Evolutionary conservation across 805 yeast genomes (phyloP).

Genomic region (Ascoidea asiatica): DNA sequence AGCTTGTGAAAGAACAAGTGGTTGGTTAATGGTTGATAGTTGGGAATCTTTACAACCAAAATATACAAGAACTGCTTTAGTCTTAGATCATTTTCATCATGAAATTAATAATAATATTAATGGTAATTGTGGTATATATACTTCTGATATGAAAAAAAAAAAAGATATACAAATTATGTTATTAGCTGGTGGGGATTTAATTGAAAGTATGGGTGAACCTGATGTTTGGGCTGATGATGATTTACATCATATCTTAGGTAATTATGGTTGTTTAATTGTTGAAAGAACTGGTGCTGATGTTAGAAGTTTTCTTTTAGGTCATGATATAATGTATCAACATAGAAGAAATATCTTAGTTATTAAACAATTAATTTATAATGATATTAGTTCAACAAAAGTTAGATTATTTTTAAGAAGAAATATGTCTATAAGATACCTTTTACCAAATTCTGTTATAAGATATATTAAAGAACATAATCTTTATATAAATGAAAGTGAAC

Average conservation of each 20-base stretch:
- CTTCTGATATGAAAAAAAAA: constrained; percentile 39
- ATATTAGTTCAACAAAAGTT: constrained; percentile 89
- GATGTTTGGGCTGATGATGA: constrained; percentile 98
- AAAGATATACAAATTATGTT: constrained; percentile 91
- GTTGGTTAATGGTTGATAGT: constrained; percentile 98
- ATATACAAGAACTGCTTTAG: constrained; percentile 90
- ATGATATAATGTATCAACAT: constrained; percentile 96
- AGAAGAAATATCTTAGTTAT: constrained; percentile 86
- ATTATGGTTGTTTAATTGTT: constrained; percentile 91
- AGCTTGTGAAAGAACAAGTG: constrained; percentile 91
- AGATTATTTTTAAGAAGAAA: constrained; percentile 85
- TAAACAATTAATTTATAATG: constrained; percentile 92
- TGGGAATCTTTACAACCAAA: constrained; percentile 93
- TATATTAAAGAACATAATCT: constrained; percentile 88
- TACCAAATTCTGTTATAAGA: constrained; percentile 89
- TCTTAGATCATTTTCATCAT: constrained; percentile 90
- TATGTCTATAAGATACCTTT: constrained; percentile 89
- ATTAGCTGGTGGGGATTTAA: constrained; percentile 94
- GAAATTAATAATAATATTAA: constrained; percentile 86
- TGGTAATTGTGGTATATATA: constrained; percentile 44
- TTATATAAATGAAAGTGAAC: constrained; percentile 78
- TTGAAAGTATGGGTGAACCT: constrained; percentile 99
- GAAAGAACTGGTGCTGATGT: constrained; percentile 97
- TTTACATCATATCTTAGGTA: constrained; percentile 87
- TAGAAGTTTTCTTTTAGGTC: constrained; percentile 78